Evolutionary conservation across 2,329 filamentous ascomycete genomes (phyloP), one percentile per base, ranked within the genome.

Genomic region (Paraphaeosphaeria minitans): DNA sequence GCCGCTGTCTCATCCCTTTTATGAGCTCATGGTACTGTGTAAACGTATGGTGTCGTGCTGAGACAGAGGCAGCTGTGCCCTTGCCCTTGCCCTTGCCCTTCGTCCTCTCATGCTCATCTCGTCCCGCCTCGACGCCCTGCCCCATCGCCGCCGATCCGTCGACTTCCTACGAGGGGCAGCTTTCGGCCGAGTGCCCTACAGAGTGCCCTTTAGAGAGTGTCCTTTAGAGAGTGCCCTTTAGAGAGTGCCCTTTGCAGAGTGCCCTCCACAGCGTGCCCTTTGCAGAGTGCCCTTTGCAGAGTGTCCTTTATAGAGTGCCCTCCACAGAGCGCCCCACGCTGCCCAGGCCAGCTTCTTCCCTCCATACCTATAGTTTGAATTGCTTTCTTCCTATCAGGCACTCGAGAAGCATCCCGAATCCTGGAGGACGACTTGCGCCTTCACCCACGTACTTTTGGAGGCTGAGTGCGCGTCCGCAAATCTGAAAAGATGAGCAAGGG

Each of bases 1-100:
- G 61, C 62, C 62, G 55, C 55, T 55, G 68, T 71, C 68, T 71
- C 66, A 72, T 39, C 46, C 37, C 50, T 43, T 43, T 33, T 5
- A 52, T 42, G 49, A 50, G 16, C 37, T 41, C 49, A 53, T 60
- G 27, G 37, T 14, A 39, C n/a, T n/a, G n/a, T n/a, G 21, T 37
- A 51, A 60, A 43, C 55, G 50, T 56, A 43, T 48, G 52, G 45
- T 50, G 46, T 47, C 58, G 35, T 55, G 55, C 60, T 60, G 58
- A 58, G 58, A 60, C 60, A 56, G 33, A 29, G 39, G 47, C 12
- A 33, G 50, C 51, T 57, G 53, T 58, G 53, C 53, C 46, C 58
- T 43, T 55, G 49, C 58, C 54, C 47, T 58, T 58, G 53, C 53
- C 46, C 58, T 43, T 55, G 49, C 58, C 54, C 47, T 58, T 46